These are phyloP conservation scores for Proliferodiscus dingleyae DNA, from an alignment of 2,329 filamentous ascomycete species.

Conservation along the genomic window DNA sequence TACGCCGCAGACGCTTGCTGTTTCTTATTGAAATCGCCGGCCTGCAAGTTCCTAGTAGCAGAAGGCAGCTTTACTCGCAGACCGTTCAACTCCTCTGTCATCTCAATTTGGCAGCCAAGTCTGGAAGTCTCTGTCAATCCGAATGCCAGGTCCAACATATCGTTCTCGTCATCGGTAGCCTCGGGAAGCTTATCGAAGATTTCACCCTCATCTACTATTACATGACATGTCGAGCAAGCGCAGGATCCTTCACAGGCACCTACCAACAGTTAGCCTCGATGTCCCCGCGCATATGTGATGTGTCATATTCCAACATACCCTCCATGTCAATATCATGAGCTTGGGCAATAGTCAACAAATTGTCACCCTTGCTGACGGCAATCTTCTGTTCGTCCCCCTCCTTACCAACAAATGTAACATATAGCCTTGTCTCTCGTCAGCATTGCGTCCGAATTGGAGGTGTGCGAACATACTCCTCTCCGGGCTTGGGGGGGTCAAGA, in stretches of 20 bases:
- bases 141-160: slow-evolving; percentile 71
- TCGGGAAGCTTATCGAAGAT: slow-evolving; percentile 60
- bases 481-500: slow-evolving; percentile 75
- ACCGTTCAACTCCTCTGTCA: slow-evolving; percentile 87
- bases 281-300: not conserved
- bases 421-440: slow-evolving; percentile 52
- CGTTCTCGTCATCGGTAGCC: slow-evolving; percentile 61
- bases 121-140: slow-evolving; percentile 66
- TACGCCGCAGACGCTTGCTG: too few relatives aligned
- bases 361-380: slow-evolving; percentile 80
- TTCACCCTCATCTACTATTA: slow-evolving; percentile 60
- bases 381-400: slow-evolving; percentile 72
- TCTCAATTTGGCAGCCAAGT: slow-evolving; percentile 55
- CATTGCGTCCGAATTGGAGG: slow-evolving; percentile 4
- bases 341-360: slow-evolving; percentile 91
- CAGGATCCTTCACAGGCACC: slow-evolving; percentile 85
- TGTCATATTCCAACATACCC: slow-evolving; percentile 42
- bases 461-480: slow-evolving; percentile 69
- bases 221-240: slow-evolving; percentile 71
- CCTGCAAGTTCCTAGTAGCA: slow-evolving; percentile 95
- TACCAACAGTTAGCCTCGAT: slow-evolving; percentile 27
- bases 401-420: slow-evolving; percentile 91
- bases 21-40: slow-evolving; percentile 75
- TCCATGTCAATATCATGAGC: slow-evolving; percentile 97
- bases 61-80: slow-evolving; percentile 77